These are phyloP conservation scores for Solanum sejunctum DNA, from an alignment of 257 asterid genomes.

Conservation along the genomic window DNA sequence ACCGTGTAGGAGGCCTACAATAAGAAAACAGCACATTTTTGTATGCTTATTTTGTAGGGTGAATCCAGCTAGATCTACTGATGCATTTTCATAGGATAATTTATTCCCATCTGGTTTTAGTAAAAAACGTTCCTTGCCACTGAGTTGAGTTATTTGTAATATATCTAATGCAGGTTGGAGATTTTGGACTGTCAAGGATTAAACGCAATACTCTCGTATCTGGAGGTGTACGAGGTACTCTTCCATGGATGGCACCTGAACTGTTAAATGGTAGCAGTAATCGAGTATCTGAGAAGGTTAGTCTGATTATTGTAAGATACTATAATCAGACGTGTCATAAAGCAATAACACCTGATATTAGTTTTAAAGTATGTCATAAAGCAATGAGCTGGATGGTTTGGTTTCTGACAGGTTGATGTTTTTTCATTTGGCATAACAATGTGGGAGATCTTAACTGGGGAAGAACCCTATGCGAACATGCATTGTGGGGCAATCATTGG, in stretches of 20 bases:
- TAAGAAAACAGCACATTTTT: not conserved
- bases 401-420: slow-evolving; percentile 55
- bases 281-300: slow-evolving; percentile 60
- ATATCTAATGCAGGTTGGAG: slow-evolving; percentile 45
- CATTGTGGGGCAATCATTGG: slow-evolving; percentile 79
- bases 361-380: not conserved
- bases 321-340: not conserved
- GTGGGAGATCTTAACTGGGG: slow-evolving; percentile 79
- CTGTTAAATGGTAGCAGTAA: slow-evolving; percentile 53
- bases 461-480: slow-evolving; percentile 78
- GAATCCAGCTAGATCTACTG: not conserved
- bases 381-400: slow-evolving; percentile 1
- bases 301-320: not conserved
- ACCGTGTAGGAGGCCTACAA: not conserved
- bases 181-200: slow-evolving; percentile 64
- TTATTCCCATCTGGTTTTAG: not conserved
- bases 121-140: not conserved
- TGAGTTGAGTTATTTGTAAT: slow-evolving; percentile 1
- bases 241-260: slow-evolving; percentile 84
- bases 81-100: not conserved
- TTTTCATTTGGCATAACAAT: slow-evolving; percentile 62
- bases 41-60: not conserved
- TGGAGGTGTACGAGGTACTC: slow-evolving; percentile 72
- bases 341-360: not conserved
- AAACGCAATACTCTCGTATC: slow-evolving; percentile 63